Base-by-base conservation (phyloP, 2,329 filamentous ascomycete species). In the Eutypa lata region DNA sequence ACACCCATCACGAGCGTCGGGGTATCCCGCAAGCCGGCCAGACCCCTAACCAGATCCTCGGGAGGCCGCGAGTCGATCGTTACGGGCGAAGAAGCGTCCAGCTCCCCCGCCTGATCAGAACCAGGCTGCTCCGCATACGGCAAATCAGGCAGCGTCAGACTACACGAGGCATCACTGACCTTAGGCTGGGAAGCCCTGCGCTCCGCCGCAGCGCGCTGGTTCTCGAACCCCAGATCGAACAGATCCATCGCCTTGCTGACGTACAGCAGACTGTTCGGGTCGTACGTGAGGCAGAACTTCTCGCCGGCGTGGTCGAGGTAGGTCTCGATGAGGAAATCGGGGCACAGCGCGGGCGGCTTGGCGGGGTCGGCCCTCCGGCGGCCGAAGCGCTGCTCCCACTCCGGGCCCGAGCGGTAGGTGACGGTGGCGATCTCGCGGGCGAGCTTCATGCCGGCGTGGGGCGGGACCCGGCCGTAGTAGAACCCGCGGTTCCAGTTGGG, bases 181-280 rank as follows among this genome's bases (percentile, higher is more conserved):
- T 57, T 57, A 13, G 68, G 53, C 4, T 87, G 84, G 51, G 83
- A 77, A 14, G 79, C 76, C 16, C 92, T 79, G 26, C 91, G 81
- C 31, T 76, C 66, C 19, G 76, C 76, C 2, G 89, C 84, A 19
- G 80, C 83, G 3, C 75, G 71, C 67, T 92, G 90, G 65, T 88
- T 86, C 40, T 83, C 80, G 47, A 77, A 76, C 22, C 94, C 91
- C 0, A 99, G 81, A 65, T 99, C 94, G 69, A 99, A 99, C 13
- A 99, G 78, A 67, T 99, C 94, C 94, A 99, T 99, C 5, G 94
- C 94, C 73, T 99, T 99, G 70, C 91, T 96, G 52, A 99, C 90
- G 70, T 99, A 99, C 2, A 99, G 78, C 38, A 97, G 75, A 66
- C 91, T 96, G 73, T 99, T 99, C 24, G 94, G 86, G 65, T 99